A percentile compares a stretch with the other conserved stretches of the same genome.
These are phyloP conservation scores for Carex arenaria DNA, from an alignment of 202 grass and related monocot genomes.

Conservation along the genomic window DNA sequence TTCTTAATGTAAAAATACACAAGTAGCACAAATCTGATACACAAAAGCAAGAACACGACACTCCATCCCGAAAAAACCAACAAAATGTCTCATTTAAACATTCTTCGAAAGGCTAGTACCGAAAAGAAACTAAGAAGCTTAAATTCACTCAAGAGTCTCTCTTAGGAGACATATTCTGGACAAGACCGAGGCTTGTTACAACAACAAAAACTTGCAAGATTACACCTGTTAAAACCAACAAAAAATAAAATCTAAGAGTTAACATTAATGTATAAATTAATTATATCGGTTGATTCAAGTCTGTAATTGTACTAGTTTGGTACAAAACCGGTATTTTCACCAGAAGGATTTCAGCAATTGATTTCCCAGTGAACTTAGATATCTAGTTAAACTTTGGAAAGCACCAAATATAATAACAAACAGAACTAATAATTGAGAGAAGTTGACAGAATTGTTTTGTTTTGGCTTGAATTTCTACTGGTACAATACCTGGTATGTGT, in stretches of 20 bases:
- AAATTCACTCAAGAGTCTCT: slow-evolving; percentile 45
- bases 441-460: neutral
- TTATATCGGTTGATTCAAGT: neutral
- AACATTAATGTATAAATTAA: slow-evolving; percentile 3
- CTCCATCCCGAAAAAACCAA: neutral
- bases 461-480: neutral
- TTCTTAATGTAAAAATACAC: neutral
- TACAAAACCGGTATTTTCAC: neutral
- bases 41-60: neutral
- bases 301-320: neutral
- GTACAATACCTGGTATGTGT: neutral
- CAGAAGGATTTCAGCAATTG: neutral
- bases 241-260: neutral
- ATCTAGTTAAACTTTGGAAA: neutral
- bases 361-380: neutral
- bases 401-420: neutral
- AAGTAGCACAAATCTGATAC: neutral
- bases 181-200: slow-evolving; percentile 50
- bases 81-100: neutral
- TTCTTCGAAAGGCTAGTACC: slow-evolving; percentile 16
- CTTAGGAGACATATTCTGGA: slow-evolving; percentile 85
- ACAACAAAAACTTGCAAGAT: slow-evolving; percentile 63
- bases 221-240: slow-evolving; percentile 39
- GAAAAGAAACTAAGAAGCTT: neutral
- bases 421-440: neutral